Evolutionary conservation across 352 stramenopile species (phyloP).

Genomic region (Phytopythium oedochilum): DNA sequence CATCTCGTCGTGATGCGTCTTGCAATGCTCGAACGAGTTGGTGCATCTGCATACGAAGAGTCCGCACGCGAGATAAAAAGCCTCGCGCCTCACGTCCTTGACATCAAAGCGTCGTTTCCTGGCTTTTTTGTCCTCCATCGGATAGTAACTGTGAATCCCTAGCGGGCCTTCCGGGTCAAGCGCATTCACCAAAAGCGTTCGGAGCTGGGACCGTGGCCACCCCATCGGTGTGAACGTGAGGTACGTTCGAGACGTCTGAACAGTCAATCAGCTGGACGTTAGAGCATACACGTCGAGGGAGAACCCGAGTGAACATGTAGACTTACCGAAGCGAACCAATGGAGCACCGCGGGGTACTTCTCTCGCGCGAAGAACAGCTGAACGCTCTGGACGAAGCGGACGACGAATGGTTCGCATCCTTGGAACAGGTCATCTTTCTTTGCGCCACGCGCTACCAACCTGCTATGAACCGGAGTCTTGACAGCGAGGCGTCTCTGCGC

Average conservation of each 20-base stretch:
- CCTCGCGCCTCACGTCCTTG: conserved; percentile 54
- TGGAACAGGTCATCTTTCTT: conserved; percentile 20
- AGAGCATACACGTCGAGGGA: not conserved
- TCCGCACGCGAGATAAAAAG: conserved; percentile 74
- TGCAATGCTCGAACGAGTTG: conserved; percentile 58
- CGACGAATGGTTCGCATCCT: conserved; percentile 34
- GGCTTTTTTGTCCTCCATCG: conserved; percentile 25
- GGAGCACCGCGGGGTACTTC: conserved; percentile 75
- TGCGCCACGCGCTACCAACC: conserved; percentile 8
- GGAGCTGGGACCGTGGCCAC: conserved; percentile 53
- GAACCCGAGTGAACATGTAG: not conserved
- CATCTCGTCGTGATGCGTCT: conserved; percentile 5
- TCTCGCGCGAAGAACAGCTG: conserved; percentile 78
- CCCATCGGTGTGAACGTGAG: conserved; percentile 57
- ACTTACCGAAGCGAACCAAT: conserved; percentile 81
- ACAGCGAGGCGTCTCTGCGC: conserved; percentile 27
- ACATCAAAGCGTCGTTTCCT: conserved; percentile 25
- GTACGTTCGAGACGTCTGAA: conserved; percentile 73
- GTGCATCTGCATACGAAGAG: conserved; percentile 62
- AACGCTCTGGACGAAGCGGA: conserved; percentile 64
- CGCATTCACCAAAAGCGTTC: conserved; percentile 68
- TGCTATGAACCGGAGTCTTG: conserved; percentile 4
- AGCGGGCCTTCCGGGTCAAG: conserved; percentile 76
- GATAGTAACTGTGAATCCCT: conserved; percentile 80
- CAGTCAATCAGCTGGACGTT: not conserved